Evolutionary conservation across 345 rosid species (phyloP), one percentile per base, ranked within the genome.

Genomic region (Barbarea vulgaris): DNA sequence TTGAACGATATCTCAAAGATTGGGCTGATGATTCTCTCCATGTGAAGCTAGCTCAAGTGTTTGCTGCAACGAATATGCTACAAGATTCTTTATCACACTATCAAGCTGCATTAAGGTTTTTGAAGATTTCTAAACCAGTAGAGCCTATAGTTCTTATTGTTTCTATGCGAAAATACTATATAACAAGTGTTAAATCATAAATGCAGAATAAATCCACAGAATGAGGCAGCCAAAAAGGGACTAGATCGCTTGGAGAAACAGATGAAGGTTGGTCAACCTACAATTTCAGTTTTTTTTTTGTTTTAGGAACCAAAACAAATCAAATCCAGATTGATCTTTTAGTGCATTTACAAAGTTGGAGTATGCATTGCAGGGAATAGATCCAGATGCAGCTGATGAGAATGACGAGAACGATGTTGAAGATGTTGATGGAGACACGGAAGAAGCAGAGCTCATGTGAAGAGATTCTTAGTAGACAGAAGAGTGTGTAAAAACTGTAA

Each of bases 1-100:
- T 95, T n/a, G 91, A 95, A 81, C 84, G 94, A 27, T 95, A 92
- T 82, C 93, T 95, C 37, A 89, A 95, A 85, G 97, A 92, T 66
- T 95, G 98, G 98, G 93, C 94, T 69, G 99, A 95, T 80, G 99
- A 92, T 70, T 92, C 96, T 70, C 96, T 92, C 83, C 99, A 95
- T 76, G 94, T 92, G 69, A 95, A 92, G 83, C 69, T 95, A 82
- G 98, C 99, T 81, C 96, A 95, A 88, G 96, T 95, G 47, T 90
- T 89, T 85, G 89, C 98, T 31, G 87, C 90, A 8, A 93, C 96
- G 41, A 85, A 86, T 85, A 85, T 82, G 92, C 87, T 92, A 60
- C 93, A 85, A 74, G 99, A 95, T 57, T 74, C 99, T 28, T 82
- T 95, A 77, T 81, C 96, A 15, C 98, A 95, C 82, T 95, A 84